phyloP scores from a whole-genome alignment of 2,329 filamentous ascomycete species.

The Ascocoryne sarcoides region DNA sequence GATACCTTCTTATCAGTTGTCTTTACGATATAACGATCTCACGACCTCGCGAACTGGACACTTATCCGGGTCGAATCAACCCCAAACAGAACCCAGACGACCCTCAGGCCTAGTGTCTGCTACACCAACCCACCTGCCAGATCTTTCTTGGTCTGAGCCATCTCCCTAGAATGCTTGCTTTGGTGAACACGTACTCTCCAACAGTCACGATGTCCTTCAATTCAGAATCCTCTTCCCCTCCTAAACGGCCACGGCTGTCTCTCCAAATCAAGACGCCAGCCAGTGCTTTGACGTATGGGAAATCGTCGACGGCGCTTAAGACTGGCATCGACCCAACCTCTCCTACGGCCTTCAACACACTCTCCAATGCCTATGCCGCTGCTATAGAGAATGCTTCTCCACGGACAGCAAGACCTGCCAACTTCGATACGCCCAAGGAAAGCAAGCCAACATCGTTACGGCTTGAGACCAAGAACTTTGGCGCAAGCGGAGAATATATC shows the following conservation, averaged over 20 bases:
- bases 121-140: neutral
- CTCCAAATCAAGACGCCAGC: slow-evolving; percentile 44
- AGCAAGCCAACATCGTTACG: slow-evolving; percentile 29
- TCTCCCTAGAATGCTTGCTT: neutral
- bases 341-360: slow-evolving; percentile 56
- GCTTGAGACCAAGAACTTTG: slow-evolving; percentile 23
- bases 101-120: slow-evolving; percentile 3
- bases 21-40: slow-evolving; percentile 1
- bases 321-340: slow-evolving; percentile 45
- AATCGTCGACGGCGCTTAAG: slow-evolving; percentile 35
- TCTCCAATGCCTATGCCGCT: slow-evolving; percentile 56
- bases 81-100: slow-evolving; percentile 1
- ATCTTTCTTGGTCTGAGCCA: neutral
- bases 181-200: neutral
- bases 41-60: neutral
- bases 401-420: slow-evolving; percentile 28
- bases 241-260: slow-evolving; percentile 43
- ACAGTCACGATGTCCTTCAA: slow-evolving; percentile 23
- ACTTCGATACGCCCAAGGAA: slow-evolving; percentile 32
- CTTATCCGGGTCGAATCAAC: slow-evolving; percentile 5
- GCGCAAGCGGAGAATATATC: slow-evolving; percentile 12
- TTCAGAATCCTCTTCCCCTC: slow-evolving; percentile 19
- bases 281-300: slow-evolving; percentile 32
- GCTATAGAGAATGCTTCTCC: slow-evolving; percentile 52
- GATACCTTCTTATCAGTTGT: slow-evolving; percentile 3